These are phyloP conservation scores for Tylopilus sp. DNA, from an alignment of 768 basidiomycete genomes.

Conservation along the genomic window DNA sequence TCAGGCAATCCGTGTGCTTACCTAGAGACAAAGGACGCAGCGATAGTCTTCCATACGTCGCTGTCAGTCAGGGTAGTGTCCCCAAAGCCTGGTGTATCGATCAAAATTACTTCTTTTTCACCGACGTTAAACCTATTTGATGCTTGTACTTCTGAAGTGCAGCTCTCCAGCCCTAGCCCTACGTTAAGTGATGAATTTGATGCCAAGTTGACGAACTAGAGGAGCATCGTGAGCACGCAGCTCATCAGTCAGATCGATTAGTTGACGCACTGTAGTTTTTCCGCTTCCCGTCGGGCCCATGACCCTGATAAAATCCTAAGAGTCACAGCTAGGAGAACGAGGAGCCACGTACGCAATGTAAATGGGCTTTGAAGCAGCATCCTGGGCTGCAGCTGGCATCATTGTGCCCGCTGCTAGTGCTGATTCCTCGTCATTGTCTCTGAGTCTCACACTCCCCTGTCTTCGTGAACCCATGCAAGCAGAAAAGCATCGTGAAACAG, in stretches of 20 bases:
- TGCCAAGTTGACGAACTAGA: slow-evolving; percentile 35
- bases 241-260: not conserved
- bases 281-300: slow-evolving; percentile 32
- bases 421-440: slow-evolving; percentile 19
- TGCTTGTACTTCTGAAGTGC: slow-evolving; percentile 31
- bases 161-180: slow-evolving; percentile 34
- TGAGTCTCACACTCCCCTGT: slow-evolving; percentile 11
- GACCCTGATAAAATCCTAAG: slow-evolving; percentile 19
- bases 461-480: not conserved
- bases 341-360: slow-evolving; percentile 26
- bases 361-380: slow-evolving; percentile 13
- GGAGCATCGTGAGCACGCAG: not conserved
- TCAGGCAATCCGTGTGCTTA: not conserved
- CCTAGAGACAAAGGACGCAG: slow-evolving; percentile 34
- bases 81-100: slow-evolving; percentile 64
- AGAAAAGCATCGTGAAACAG: not conserved
- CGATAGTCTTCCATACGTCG: slow-evolving; percentile 49
- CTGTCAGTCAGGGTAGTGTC: slow-evolving; percentile 48
- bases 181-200: slow-evolving; percentile 29
- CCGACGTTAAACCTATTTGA: slow-evolving; percentile 23
- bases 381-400: not conserved
- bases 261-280: slow-evolving; percentile 28
- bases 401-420: not conserved
- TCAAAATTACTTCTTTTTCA: slow-evolving; percentile 41
- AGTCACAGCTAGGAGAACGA: not conserved